phyloP scores from a whole-genome alignment of 129 eudicot species.

The Pittosporum tobira region DNA sequence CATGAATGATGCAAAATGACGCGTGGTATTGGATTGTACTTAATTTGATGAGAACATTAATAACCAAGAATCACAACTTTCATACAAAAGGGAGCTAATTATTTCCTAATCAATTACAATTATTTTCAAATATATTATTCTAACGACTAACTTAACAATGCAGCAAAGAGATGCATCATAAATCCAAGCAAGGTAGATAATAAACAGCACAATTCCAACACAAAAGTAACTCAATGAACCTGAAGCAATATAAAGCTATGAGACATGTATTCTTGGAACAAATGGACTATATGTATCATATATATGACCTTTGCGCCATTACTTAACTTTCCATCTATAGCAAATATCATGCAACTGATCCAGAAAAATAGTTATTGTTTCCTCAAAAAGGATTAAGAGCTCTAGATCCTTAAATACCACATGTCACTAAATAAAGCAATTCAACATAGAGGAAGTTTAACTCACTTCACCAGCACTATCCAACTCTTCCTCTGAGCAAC shows the following conservation, averaged over 20 bases:
- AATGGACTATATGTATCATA: background rate
- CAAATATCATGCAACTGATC: no score
- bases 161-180: background rate
- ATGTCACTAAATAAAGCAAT: background rate
- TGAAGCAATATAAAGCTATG: background rate
- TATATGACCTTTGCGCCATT: background rate
- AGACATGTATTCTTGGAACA: background rate
- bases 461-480: conserved; percentile 96
- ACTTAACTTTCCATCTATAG: background rate
- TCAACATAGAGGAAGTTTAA: conserved; percentile 3
- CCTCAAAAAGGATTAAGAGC: no score
- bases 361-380: no score
- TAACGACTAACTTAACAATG: background rate
- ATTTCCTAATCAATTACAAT: background rate
- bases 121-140: background rate
- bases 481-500: conserved; percentile 78
- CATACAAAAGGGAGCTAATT: background rate
- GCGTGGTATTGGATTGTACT: background rate
- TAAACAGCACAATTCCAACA: background rate
- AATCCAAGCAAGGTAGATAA: background rate
- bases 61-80: no score
- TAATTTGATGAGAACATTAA: background rate
- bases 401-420: background rate
- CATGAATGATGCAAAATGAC: no score
- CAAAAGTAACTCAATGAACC: background rate